Conservation (phyloP, 108 stramenopile genomes). For the Nitzschia palea region DNA sequence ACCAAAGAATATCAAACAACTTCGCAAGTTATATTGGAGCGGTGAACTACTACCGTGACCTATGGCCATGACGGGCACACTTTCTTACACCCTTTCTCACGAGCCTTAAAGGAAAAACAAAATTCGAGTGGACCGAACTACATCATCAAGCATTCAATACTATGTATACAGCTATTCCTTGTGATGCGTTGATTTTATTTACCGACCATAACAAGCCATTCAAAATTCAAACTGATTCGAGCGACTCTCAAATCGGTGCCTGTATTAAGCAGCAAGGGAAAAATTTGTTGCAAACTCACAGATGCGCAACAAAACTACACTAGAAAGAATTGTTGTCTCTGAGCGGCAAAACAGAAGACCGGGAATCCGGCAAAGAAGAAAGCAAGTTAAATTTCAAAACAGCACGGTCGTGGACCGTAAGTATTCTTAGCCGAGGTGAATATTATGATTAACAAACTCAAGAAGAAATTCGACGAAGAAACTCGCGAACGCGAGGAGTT, state of each 20-base stretch:
- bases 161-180: conserved; percentile 41
- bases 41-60: conserved; percentile 47
- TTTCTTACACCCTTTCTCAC: conserved; percentile 36
- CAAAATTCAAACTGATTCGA: conserved; percentile 47
- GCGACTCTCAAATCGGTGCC: conserved; percentile 41
- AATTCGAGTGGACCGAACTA: conserved; percentile 16
- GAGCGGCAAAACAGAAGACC: too few species aligned
- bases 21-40: conserved; percentile 50
- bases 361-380: too few species aligned
- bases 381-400: too few species aligned
- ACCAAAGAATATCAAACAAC: conserved; percentile 21
- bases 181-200: conserved; percentile 33
- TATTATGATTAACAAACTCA: too few species aligned
- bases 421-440: too few species aligned
- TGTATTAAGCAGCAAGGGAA: conserved; percentile 38
- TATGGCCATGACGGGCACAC: too few species aligned
- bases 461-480: too few species aligned
- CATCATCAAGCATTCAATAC: conserved; percentile 37
- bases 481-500: too few species aligned
- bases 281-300: conserved; percentile 38
- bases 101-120: neutral
- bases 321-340: conserved; percentile 45
- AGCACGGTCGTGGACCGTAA: too few species aligned
- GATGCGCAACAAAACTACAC: conserved; percentile 43
- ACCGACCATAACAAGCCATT: conserved; percentile 47